phyloP scores from a whole-genome alignment of 2,329 filamentous ascomycete genomes.

The Talaromyces marneffei region DNA sequence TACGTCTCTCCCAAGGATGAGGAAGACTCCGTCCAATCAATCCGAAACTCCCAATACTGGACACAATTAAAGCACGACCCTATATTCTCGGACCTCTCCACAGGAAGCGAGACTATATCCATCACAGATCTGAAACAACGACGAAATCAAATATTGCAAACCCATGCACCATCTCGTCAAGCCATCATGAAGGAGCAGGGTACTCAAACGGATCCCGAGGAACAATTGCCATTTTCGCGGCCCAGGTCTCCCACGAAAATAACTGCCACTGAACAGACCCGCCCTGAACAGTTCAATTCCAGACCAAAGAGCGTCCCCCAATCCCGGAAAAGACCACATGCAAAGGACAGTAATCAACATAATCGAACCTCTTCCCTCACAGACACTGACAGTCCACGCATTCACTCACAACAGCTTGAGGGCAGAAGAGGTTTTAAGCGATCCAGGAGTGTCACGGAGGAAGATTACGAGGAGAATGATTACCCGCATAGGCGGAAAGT shows the following conservation, averaged over 20 bases:
- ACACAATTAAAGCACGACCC: conserved; percentile 45
- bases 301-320: not conserved
- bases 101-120: conserved; percentile 37
- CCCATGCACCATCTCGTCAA: conserved; percentile 22
- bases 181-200: conserved; percentile 13
- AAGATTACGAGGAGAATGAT: not conserved
- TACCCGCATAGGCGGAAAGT: not conserved
- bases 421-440: conserved; percentile 3
- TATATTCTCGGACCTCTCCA: conserved; percentile 44
- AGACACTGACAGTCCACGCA: not conserved
- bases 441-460: conserved; percentile 5
- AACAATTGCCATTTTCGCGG: not conserved
- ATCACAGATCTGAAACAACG: conserved; percentile 40
- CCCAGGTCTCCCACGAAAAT: not conserved
- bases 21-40: conserved; percentile 41
- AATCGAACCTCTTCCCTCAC: conserved; percentile 7
- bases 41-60: conserved; percentile 48
- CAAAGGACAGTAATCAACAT: not conserved
- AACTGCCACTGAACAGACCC: not conserved
- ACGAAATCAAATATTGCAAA: conserved; percentile 25
- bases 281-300: not conserved
- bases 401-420: not conserved
- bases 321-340: not conserved
- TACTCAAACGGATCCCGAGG: conserved; percentile 11
- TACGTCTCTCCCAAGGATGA: conserved; percentile 43